A percentile compares a stretch with the other conserved stretches of the same genome.
phyloP scores from a whole-genome alignment of 192 early-diverging fungal genomes.

The Funneliformis geosporum region DNA sequence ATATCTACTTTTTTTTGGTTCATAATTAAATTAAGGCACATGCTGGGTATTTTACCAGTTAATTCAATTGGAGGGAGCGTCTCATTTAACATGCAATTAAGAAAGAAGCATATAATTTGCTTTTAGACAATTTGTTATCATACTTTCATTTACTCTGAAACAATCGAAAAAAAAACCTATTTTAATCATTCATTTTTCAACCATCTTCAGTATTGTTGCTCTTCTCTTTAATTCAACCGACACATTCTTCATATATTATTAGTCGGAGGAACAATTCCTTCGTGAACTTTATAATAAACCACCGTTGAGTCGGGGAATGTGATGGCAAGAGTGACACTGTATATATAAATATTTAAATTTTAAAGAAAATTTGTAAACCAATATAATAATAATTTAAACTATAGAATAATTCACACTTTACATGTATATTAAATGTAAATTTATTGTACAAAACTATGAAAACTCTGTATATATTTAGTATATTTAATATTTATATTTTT shows the following conservation, averaged over 20 bases:
- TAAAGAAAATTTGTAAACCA: background rate
- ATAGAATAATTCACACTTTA: background rate
- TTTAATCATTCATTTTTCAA: background rate
- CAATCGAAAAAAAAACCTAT: background rate
- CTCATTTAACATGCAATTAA: background rate
- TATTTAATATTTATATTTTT: background rate
- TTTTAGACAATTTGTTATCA: background rate
- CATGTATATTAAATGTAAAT: conserved; percentile 3
- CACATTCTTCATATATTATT: background rate
- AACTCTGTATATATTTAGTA: background rate
- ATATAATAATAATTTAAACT: background rate
- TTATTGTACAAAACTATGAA: background rate
- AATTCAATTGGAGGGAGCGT: background rate
- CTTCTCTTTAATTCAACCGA: background rate
- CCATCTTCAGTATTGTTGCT: background rate
- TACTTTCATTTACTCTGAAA: background rate
- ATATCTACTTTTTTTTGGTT: background rate
- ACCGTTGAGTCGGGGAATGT: conserved; percentile 28
- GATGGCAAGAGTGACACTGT: conserved; percentile 30
- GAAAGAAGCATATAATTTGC: background rate
- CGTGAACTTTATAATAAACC: conserved; percentile 34
- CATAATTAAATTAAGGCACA: background rate
- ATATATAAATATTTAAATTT: conserved; percentile 2
- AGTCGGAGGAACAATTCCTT: conserved; percentile 12
- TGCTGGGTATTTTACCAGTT: background rate